These are phyloP conservation scores for Arctium lappa DNA, from an alignment of 129 eudicot genomes.

Conservation along the genomic window DNA sequence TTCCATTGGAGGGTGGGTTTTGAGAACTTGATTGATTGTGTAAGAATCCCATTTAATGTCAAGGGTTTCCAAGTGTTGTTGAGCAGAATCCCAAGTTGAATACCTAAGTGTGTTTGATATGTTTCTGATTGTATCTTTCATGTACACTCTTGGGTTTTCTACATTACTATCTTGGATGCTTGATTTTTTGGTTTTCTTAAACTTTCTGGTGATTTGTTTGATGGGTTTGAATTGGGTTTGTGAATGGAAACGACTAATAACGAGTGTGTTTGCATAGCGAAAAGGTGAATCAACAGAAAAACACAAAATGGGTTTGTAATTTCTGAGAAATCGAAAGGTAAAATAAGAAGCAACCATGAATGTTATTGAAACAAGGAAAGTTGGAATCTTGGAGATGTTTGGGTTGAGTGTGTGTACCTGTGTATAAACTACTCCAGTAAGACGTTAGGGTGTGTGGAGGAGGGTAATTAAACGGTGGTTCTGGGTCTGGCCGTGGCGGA, in stretches of 20 bases:
- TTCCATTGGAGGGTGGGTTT: slow-evolving; percentile 92
- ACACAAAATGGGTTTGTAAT: slow-evolving; percentile 18
- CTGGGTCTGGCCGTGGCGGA: too few species aligned
- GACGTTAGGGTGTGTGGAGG: too few species aligned
- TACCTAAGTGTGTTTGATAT: slow-evolving; percentile 57
- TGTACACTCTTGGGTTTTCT: slow-evolving; percentile 46
- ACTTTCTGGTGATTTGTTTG: slow-evolving; percentile 8
- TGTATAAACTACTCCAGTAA: too few species aligned
- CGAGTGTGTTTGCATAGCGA: slow-evolving; percentile 4
- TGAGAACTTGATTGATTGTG: slow-evolving; percentile 81
- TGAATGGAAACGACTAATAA: slow-evolving; percentile 25
- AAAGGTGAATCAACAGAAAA: slow-evolving; percentile 1
- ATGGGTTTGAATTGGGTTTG: slow-evolving; percentile 31
- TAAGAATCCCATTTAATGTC: slow-evolving; percentile 78
- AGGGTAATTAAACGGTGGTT: too few species aligned
- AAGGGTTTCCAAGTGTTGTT: slow-evolving; percentile 51
- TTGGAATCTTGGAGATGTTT: background rate
- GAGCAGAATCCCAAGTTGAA: slow-evolving; percentile 82
- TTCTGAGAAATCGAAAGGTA: slow-evolving; percentile 26
- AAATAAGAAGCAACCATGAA: slow-evolving; percentile 40
- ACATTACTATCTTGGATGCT: slow-evolving; percentile 16
- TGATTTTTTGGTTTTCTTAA: slow-evolving; percentile 29
- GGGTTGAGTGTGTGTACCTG: too few species aligned
- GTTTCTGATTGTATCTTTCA: slow-evolving; percentile 51
- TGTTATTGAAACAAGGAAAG: background rate